Base-by-base conservation (phyloP, 2,329 filamentous ascomycete species). In the Fusarium coicis region DNA sequence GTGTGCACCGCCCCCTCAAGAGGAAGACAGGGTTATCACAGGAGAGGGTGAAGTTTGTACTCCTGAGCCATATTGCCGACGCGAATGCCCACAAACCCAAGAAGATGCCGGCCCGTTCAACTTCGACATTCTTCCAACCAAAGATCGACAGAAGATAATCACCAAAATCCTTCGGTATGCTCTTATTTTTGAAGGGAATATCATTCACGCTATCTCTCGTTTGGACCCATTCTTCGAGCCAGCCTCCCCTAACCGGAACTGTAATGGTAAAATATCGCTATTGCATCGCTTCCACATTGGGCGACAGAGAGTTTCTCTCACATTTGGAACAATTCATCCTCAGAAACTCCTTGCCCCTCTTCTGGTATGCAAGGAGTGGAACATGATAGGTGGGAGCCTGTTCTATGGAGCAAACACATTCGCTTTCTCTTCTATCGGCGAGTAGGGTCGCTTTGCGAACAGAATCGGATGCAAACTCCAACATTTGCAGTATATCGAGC, bases 341-440 rank as follows among this genome's bases (percentile, higher is more conserved):
- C 78, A 82, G 7, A 68, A 76, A 0, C 68, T 85, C 1, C 80
- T 88, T 0, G 76, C 75, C 0, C 76, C 81, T 1, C 78, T 88
- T 0, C 39, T 80, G 0, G 85, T 87, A 0, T 83, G 77, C 57
- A 84, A 79, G 61, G 72, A 77, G 3, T 86, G 84, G 81, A 74
- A 80, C 54, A 84, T 81, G 34, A 72, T 85, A 3, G 85, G 83
- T 0, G 73, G 78, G 5, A 83, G 84, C 64, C 68, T 84, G 5
- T 88, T 88, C 67, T 88, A 88, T 61, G 85, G 85, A 12, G 66
- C 78, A 4, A 88, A 88, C 70, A 85, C 79, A 0, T 88, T 88
- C 66, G 84, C 83, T 1, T 88, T 88, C 72, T 87, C 85, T n/a
- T 86, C 84, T n/a, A 76, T 88, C 0, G 86, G 87, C 50, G 86